Conservation (phyloP, 2,329 filamentous ascomycete genomes). For the Pseudogymnoascus sp. region DNA sequence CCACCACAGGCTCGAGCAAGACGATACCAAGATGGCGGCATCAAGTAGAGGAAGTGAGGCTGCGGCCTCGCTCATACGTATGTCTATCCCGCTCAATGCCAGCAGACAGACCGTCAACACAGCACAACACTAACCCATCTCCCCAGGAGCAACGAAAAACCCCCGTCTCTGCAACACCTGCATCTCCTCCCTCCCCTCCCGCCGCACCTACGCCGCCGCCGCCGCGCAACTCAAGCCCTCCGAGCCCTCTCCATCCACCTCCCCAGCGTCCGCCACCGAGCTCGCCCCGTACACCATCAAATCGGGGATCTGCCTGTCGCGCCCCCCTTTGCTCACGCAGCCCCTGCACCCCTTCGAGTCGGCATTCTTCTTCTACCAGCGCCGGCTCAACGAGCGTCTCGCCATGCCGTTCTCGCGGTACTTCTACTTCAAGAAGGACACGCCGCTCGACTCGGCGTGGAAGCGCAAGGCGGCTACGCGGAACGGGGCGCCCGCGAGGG, state of each 20-base stretch:
- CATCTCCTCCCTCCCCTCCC: slow-evolving; percentile 17
- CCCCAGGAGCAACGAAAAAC: slow-evolving; percentile 22
- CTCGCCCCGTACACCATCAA: slow-evolving; percentile 37
- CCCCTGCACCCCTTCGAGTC: slow-evolving; percentile 82
- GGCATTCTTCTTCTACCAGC: slow-evolving; percentile 93
- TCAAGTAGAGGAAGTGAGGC: slow-evolving; percentile 50
- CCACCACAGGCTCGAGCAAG: slow-evolving; percentile 1
- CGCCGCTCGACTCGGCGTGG: slow-evolving; percentile 79
- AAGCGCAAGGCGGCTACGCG: slow-evolving; percentile 75
- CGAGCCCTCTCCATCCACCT: slow-evolving; percentile 19
- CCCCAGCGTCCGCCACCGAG: slow-evolving; percentile 13
- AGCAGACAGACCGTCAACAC: background rate
- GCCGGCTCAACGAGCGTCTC: slow-evolving; percentile 87
- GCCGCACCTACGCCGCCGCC: slow-evolving; percentile 24
- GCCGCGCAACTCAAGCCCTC: slow-evolving; percentile 22
- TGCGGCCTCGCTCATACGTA: slow-evolving; percentile 44
- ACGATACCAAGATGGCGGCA: slow-evolving; percentile 39
- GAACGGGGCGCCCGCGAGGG: slow-evolving; percentile 64
- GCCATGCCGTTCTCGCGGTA: slow-evolving; percentile 78
- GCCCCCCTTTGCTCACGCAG: slow-evolving; percentile 79
- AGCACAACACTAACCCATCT: background rate
- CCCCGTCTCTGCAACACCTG: slow-evolving; percentile 23
- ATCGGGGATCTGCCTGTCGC: slow-evolving; percentile 75
- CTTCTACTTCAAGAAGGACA: slow-evolving; percentile 93
- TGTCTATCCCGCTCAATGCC: slow-evolving; percentile 22